Conservation (phyloP, 305 asterid species). For the Lippia alba region DNA sequence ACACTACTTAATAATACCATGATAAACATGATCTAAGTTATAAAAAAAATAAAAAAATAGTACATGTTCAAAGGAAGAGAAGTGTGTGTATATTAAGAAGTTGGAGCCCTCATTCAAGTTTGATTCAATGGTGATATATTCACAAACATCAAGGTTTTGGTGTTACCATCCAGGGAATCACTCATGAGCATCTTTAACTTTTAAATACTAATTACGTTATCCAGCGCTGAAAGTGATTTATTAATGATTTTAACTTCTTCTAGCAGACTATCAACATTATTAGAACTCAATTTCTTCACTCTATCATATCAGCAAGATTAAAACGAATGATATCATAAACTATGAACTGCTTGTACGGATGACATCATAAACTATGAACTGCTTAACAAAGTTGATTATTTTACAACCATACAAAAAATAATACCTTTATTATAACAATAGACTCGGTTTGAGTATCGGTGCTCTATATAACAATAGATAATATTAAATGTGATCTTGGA, state of each 20-base stretch:
- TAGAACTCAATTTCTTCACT: conserved; percentile 89
- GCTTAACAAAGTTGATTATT: background rate
- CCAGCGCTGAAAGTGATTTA: conserved; percentile 94
- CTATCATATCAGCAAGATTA: conserved; percentile 95
- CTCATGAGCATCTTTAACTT: conserved; percentile 98
- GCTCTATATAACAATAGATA: conserved; percentile 84
- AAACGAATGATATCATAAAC: conserved; percentile 2
- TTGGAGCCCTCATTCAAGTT: conserved; percentile 32
- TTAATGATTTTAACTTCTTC: conserved; percentile 98
- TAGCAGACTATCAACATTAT: conserved; percentile 60
- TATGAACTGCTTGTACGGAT: no score
- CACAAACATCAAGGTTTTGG: conserved; percentile 94
- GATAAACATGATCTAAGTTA: no score
- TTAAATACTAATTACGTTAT: conserved; percentile 93
- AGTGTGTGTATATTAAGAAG: conserved; percentile 43
- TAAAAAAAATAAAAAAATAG: no score
- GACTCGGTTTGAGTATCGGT: conserved; percentile 95
- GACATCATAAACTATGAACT: background rate
- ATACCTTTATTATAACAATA: conserved; percentile 94
- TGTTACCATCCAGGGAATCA: conserved; percentile 96
- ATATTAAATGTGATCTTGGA: conserved; percentile 96
- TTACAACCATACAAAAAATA: background rate
- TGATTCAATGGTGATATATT: conserved; percentile 95
- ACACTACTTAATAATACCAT: no score
- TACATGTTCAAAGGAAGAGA: conserved; percentile 5